Base-by-base conservation (phyloP, 805 yeast genomes). In the Middelhovenomyces tepae region DNA sequence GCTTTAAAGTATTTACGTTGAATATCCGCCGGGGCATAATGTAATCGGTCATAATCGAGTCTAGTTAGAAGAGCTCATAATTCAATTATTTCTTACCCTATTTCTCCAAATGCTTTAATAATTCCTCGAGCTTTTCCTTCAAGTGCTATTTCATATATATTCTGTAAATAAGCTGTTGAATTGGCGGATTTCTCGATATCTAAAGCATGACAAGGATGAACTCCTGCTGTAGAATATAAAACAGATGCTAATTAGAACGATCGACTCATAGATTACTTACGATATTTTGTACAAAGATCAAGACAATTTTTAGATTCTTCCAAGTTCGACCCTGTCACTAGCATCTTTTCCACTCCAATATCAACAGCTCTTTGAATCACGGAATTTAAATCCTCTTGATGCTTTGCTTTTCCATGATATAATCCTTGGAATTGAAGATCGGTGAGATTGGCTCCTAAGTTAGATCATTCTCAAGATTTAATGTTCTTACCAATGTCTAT, bases 91-190 rank as follows among this genome's bases (percentile, higher is more conserved):
- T n/a, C n/a, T n/a, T n/a, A n/a, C n/a, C 99, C 99, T 32, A 91
- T 75, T 57, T 91, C 99, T 9, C 99, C 99, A 59, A 87, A 78
- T 1, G 95, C 91, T 47, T 70, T 71, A 17, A 91, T 79, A 2
- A 60, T 46, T 1, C 80, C 80, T 9, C 51, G 22, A 10, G 28
- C 43, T 19, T 57, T 51, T 4, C 85, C 81, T 1, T 58, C 45
- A 4, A 54, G 39, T 0, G 75, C 71, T n/a, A 79, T 44, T 2
- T 57, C 44, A n/a, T n/a, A n/a, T n/a, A n/a, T n/a, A n/a, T n/a
- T n/a, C n/a, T n/a, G n/a, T n/a, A n/a, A n/a, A n/a, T n/a, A n/a
- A n/a, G n/a, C n/a, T n/a, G n/a, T n/a, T n/a, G n/a, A n/a, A n/a
- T n/a, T n/a, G n/a, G n/a, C n/a, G n/a, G n/a, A n/a, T n/a, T n/a